phyloP scores from a whole-genome alignment of 805 yeast genomes.

The Candida taoyuanica region DNA sequence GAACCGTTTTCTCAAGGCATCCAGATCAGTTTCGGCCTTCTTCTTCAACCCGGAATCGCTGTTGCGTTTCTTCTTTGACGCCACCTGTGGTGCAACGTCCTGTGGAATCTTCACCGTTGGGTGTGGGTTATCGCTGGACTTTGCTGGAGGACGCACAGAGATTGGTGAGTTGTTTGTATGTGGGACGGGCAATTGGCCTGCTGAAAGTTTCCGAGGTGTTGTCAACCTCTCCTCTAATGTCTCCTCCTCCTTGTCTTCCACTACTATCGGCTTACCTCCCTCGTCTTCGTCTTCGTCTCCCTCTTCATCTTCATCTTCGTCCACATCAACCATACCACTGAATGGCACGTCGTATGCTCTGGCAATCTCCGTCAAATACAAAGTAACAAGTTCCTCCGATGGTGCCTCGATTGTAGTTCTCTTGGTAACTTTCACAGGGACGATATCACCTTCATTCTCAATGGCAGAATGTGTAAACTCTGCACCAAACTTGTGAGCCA shows the following conservation, averaged over 20 bases:
- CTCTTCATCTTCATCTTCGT: slow-evolving; percentile 16
- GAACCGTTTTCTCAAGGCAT: slow-evolving; percentile 63
- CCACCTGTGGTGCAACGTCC: slow-evolving; percentile 35
- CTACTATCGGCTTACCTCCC: slow-evolving; percentile 32
- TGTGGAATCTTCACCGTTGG: slow-evolving; percentile 37
- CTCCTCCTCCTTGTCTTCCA: slow-evolving; percentile 31
- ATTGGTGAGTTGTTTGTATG: slow-evolving; percentile 33
- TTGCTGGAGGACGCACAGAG: slow-evolving; percentile 38
- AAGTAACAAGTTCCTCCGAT: slow-evolving; percentile 51
- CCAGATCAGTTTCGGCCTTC: slow-evolving; percentile 46
- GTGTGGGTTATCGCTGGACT: slow-evolving; percentile 36
- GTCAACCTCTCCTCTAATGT: slow-evolving; percentile 16
- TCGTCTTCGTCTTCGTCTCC: slow-evolving; percentile 30
- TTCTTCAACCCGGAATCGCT: slow-evolving; percentile 22
- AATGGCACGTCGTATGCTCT: slow-evolving; percentile 72
- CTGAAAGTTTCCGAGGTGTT: slow-evolving; percentile 23
- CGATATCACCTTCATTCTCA: slow-evolving; percentile 45
- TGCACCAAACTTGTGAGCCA: slow-evolving; percentile 58
- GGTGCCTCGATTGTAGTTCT: slow-evolving; percentile 71
- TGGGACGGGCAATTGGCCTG: slow-evolving; percentile 17
- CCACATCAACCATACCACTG: slow-evolving; percentile 40
- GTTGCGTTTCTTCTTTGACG: slow-evolving; percentile 24
- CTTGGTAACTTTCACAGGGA: slow-evolving; percentile 63
- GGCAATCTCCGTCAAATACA: slow-evolving; percentile 78
- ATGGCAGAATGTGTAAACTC: slow-evolving; percentile 51